phyloP scores from a whole-genome alignment of 2,329 filamentous ascomycete species.

The Paecilomyces variotii region DNA sequence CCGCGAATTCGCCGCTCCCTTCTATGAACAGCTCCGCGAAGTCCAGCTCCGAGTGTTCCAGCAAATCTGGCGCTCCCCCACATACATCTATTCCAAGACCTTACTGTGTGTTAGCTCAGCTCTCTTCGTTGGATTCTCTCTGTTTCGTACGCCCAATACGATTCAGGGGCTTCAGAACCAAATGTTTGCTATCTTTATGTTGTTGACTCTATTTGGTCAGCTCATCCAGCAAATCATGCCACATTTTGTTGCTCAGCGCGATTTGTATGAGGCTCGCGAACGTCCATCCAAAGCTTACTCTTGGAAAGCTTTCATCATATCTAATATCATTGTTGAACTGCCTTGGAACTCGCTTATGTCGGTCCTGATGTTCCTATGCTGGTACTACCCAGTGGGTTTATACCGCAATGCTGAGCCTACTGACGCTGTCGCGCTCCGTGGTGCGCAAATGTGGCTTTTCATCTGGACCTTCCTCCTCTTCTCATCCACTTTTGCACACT shows the following conservation, averaged over 20 bases:
- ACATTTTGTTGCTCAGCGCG: constrained; percentile 48
- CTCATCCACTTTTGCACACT: constrained; percentile 63
- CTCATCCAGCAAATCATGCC: constrained; percentile 49
- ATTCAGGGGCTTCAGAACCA: constrained; percentile 81
- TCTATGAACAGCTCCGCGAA: constrained; percentile 57
- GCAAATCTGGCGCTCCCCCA: constrained; percentile 85
- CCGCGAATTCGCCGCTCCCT: constrained; percentile 74
- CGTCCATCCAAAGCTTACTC: constrained; percentile 63
- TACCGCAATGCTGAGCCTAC: constrained; percentile 35
- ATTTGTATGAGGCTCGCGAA: constrained; percentile 52
- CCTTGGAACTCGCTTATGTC: constrained; percentile 58
- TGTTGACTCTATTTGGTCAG: constrained; percentile 69
- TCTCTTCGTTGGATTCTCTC: constrained; percentile 72
- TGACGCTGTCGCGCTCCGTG: constrained; percentile 41
- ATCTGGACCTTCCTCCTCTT: constrained; percentile 62
- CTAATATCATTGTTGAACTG: constrained; percentile 64
- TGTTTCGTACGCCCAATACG: constrained; percentile 66
- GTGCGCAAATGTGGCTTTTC: constrained; percentile 59
- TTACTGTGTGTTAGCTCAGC: constrained; percentile 57
- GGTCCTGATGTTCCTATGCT: constrained; percentile 56
- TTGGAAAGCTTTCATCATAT: constrained; percentile 63
- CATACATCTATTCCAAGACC: constrained; percentile 80
- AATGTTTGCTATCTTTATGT: constrained; percentile 84
- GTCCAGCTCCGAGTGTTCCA: constrained; percentile 71
- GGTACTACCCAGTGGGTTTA: constrained; percentile 58